Evolutionary conservation across 2,329 filamentous ascomycete genomes (phyloP), one percentile per base, ranked within the genome.

Genomic region (Colletotrichum plurivorum): DNA sequence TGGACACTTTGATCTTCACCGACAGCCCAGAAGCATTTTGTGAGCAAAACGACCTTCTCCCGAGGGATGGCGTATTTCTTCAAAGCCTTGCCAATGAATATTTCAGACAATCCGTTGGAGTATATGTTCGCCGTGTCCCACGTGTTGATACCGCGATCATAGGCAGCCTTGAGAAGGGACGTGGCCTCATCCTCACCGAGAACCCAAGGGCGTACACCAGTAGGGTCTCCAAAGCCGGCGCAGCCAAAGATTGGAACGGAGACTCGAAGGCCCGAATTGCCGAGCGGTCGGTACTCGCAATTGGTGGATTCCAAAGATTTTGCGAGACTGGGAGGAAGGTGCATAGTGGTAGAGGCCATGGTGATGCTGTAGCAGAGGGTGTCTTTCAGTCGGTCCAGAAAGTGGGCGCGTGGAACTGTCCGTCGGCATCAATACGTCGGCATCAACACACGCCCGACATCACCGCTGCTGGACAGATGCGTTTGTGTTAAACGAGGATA

Each of bases 241-340:
- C 85, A 84, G 0, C 90, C 90, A 36, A 92, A 80, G 64, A 92
- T 89, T 51, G 90, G 87, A 55, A 87, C 85, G 0, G 89, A 92
- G 43, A 92, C 82, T 60, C 85, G 85, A 12, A 92, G 85, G 36
- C 90, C 90, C 36, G 85, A 88, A 66, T 84, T 87, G 36, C 90
- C 90, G 7, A 92, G 81, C 58, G 83, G 80, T 71, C 82, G 80
- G 72, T 86, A 87, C 58, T 84, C 82, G 70, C 77, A 79, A 71
- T 85, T 85, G 65, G 82, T 70, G 53, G 72, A 71, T 54, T 78
- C 76, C 15, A 80, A 31, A 8, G 76, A 73, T 60, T 71, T 27
- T 52, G 69, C 63, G 51, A 75, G 71, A 15, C 39, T 27, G 3
- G 59, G 48, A 6, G 39, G 15, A 27, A 59, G 4, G 22, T 20